Base-by-base conservation (phyloP, 495 filamentous ascomycete genomes). In the Alectoria sarmentosa region DNA sequence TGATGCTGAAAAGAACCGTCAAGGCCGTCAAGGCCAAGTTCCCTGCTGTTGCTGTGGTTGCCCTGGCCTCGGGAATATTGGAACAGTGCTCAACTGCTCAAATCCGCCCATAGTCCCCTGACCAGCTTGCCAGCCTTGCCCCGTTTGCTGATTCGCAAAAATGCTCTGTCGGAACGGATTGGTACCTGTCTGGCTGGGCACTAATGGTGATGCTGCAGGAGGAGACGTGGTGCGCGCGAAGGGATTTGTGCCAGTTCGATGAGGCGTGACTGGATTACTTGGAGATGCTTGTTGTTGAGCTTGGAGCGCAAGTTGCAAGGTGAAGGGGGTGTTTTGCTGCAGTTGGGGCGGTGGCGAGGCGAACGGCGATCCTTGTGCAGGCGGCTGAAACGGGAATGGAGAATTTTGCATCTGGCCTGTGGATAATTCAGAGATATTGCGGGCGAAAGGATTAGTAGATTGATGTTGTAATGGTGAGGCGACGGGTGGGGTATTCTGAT, bases 161-260 rank as follows among this genome's bases (percentile, higher is more conserved):
- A 86, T 83, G 60, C 87, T 88, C 73, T 96, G 91, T 13, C 93
- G 83, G 83, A 98, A 97, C 2, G 93, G 93, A 73, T 98, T 98
- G 21, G 93, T 92, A 11, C 92, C 93, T 3, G 94, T 96, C 6
- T 86, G 84, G 65, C 88, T 83, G 5, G 90, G 76, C 65, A 84
- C 85, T 13, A 91, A 73, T 26, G 82, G 77, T 13, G 81, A 74
- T 23, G 77, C 71, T 19, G 81, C 73, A n/a, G 77, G 69, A 11
- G 75, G 69, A 41, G 76, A 70, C 41, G 76, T 73, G 59, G 69
- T 76, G 23, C 78, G 80, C 56, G 80, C 78, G 69, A 83, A 83
- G 17, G 81, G 81, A 61, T 83, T 83, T 68, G 76, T 65, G 73
- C 80, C 70, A 34, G 70, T 72, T 36, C 64, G 65, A 39, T 67